phyloP scores from a whole-genome alignment of 768 basidiomycete species.

The Ephemerocybe angulata region DNA sequence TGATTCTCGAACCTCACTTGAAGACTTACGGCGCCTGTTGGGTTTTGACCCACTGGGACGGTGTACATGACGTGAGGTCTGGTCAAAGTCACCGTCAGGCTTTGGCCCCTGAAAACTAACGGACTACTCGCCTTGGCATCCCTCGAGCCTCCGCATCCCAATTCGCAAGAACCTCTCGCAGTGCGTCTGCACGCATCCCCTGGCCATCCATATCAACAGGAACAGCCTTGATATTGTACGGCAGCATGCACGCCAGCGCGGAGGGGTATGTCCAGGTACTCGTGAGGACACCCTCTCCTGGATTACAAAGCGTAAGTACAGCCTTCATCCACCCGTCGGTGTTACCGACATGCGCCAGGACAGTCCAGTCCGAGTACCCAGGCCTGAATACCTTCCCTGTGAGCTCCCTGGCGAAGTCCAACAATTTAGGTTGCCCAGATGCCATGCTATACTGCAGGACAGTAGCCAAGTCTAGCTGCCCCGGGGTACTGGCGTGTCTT shows the following conservation, averaged over 20 bases:
- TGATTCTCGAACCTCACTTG: background rate
- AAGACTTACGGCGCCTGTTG: slow-evolving; percentile 61
- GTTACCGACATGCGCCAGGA: slow-evolving; percentile 60
- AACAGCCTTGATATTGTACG: slow-evolving; percentile 43
- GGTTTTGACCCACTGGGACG: slow-evolving; percentile 82
- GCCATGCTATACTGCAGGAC: slow-evolving; percentile 65
- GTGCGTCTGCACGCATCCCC: slow-evolving; percentile 62
- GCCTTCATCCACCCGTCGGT: slow-evolving; percentile 68
- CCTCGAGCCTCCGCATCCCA: slow-evolving; percentile 65
- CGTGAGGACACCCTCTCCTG: slow-evolving; percentile 54
- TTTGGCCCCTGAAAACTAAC: background rate
- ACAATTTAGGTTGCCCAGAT: slow-evolving; percentile 55
- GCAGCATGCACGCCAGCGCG: slow-evolving; percentile 33
- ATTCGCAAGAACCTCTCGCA: slow-evolving; percentile 54
- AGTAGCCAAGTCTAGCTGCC: slow-evolving; percentile 54
- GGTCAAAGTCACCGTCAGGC: background rate
- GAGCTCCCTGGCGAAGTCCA: slow-evolving; percentile 56
- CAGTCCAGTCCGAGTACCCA: slow-evolving; percentile 56
- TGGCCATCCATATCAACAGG: slow-evolving; percentile 64
- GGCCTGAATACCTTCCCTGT: slow-evolving; percentile 51
- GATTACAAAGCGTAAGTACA: slow-evolving; percentile 59
- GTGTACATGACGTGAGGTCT: slow-evolving; percentile 74
- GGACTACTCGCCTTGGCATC: slow-evolving; percentile 44
- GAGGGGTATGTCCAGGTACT: slow-evolving; percentile 79
- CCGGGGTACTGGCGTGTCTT: slow-evolving; percentile 49